phyloP scores from a whole-genome alignment of 1,284 basidiomycete genomes.

The Ceratobasidium sp. region DNA sequence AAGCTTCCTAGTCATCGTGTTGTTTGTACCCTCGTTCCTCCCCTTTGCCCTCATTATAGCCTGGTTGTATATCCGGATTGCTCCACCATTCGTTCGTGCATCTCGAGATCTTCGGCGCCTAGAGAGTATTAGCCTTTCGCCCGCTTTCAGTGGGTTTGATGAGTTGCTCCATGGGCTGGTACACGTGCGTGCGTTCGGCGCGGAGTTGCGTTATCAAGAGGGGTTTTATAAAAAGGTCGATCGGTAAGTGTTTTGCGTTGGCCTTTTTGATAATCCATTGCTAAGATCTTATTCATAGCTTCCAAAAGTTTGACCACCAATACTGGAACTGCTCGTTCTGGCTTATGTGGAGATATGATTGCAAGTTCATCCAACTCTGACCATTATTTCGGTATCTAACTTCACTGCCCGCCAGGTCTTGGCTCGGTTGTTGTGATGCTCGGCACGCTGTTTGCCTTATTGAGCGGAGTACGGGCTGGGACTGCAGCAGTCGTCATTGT shows the following conservation, averaged over 20 bases:
- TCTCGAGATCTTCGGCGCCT: conserved; percentile 75
- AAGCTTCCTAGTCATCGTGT: conserved; percentile 70
- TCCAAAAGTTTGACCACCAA: conserved; percentile 73
- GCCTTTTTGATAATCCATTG: conserved; percentile 46
- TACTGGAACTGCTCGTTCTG: conserved; percentile 73
- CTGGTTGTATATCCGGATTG: conserved; percentile 73
- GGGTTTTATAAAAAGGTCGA: conserved; percentile 77
- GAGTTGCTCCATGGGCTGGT: conserved; percentile 78
- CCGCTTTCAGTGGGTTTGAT: conserved; percentile 76
- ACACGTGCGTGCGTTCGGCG: conserved; percentile 82
- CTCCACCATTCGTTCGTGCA: conserved; percentile 70
- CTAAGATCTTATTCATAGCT: conserved; percentile 49
- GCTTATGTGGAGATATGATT: conserved; percentile 76
- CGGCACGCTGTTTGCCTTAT: conserved; percentile 75
- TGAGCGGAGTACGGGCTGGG: conserved; percentile 69
- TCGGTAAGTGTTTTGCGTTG: conserved; percentile 48
- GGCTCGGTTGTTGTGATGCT: conserved; percentile 77
- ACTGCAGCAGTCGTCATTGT: conserved; percentile 81
- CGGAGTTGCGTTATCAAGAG: conserved; percentile 77
- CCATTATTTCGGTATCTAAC: conserved; percentile 8
- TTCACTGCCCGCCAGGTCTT: conserved; percentile 57
- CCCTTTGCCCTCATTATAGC: conserved; percentile 70
- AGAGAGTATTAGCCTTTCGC: conserved; percentile 71
- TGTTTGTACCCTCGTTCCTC: conserved; percentile 69
- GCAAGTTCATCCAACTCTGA: conserved; percentile 52